These are phyloP conservation scores for Cercospora brassicicola DNA, from an alignment of 2,329 filamentous ascomycete species.

Conservation along the genomic window DNA sequence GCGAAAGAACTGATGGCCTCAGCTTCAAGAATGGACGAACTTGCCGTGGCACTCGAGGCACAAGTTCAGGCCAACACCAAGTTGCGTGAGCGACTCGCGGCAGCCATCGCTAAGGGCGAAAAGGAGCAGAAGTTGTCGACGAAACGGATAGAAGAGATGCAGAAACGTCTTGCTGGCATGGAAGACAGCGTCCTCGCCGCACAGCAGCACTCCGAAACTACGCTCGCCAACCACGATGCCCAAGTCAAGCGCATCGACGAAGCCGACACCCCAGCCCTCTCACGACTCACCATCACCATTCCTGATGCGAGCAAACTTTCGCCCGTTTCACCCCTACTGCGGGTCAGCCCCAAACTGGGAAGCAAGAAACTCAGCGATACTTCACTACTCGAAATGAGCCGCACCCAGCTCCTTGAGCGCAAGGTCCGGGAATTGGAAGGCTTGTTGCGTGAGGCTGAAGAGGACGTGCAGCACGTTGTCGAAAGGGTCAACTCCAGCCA, in stretches of 20 bases:
- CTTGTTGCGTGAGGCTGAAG: conserved; percentile 71
- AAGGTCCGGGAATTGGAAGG: conserved; percentile 83
- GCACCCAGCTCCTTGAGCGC: conserved; percentile 73
- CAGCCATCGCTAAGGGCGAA: conserved; percentile 81
- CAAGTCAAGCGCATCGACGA: conserved; percentile 76
- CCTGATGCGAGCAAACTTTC: conserved; percentile 50
- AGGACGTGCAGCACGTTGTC: conserved; percentile 81
- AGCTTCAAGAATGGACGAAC: conserved; percentile 73
- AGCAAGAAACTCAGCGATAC: conserved; percentile 61
- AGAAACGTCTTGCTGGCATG: conserved; percentile 73
- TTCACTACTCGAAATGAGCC: conserved; percentile 59
- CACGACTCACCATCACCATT: conserved; percentile 60
- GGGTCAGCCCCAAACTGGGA: conserved; percentile 50
- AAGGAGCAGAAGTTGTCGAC: conserved; percentile 77
- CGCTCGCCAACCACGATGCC: conserved; percentile 79
- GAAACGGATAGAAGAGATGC: conserved; percentile 78
- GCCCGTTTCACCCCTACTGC: conserved; percentile 61
- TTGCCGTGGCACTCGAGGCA: conserved; percentile 74
- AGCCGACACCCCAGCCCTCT: conserved; percentile 72
- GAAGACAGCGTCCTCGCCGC: conserved; percentile 82
- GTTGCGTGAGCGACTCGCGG: conserved; percentile 72
- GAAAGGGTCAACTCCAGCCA: conserved; percentile 78
- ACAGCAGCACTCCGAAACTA: conserved; percentile 83
- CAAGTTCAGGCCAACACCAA: conserved; percentile 77
- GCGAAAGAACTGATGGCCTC: conserved; percentile 67